Evolutionary conservation across 116 monocot genomes (phyloP), one percentile per base, ranked within the genome.

Genomic region (Phalaenopsis hybrid): DNA sequence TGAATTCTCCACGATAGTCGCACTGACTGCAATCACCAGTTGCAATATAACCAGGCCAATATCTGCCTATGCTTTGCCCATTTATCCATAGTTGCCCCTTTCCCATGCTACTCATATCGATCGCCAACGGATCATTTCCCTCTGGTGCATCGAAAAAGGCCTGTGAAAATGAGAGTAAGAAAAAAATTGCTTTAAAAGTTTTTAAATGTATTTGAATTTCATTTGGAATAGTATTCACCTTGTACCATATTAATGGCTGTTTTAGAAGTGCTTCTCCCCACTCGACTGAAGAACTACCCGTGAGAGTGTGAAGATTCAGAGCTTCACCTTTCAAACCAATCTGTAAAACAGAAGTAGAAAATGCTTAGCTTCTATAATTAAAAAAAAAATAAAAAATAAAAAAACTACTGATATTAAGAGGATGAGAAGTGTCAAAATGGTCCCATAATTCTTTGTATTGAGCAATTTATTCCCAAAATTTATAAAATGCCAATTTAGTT

Each of bases 31-130:
- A 89, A 79, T 74, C 68, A 16, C 87, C 82, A 50, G 6, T 72
- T 16, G 91, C 95, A 81, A 85, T 92, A 41, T 91, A 91, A 43
- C 59, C 86, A 61, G 94, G 90, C 95, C 95, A 95, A 78, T 95
- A 84, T 5, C 92, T 82, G 0, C 95, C 95, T 8, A 95, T 91
- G 77, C 85, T 89, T 55, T 88, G 86, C 6, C 95, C 95, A 76
- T 95, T 95, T 31, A 95, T 79, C 95, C 95, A 95, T 34, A 86
- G 44, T 80, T 95, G 88, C 48, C 95, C 95, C 51, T 95, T 95
- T 13, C 91, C 92, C 95, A 95, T 92, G 81, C 87, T 92, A 21
- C 77, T 80, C 92, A 95, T 88, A 77, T 95, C 95, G 37, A 95
- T 75, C 28, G 88, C 92, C 44, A 95, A 70, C 20, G 95, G 91